phyloP scores from a whole-genome alignment of 495 filamentous ascomycete species.

The Hypoxylon trugodes region DNA sequence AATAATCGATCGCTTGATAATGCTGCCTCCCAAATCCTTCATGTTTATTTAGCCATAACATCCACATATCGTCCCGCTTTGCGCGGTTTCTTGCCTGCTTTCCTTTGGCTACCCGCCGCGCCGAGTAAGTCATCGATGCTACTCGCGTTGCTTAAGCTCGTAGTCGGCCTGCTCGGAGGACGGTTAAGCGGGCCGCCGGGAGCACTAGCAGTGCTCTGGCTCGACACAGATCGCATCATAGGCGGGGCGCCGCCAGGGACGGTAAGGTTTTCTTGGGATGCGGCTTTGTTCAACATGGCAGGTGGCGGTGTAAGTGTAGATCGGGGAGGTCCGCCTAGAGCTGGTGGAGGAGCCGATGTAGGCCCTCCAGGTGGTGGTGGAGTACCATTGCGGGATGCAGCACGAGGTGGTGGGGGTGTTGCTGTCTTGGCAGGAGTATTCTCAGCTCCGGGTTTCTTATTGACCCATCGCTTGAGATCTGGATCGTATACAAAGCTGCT shows the following conservation, averaged over 20 bases:
- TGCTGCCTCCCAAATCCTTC: no score
- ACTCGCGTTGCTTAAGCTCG: conserved; percentile 78
- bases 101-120: conserved; percentile 71
- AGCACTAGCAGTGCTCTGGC: conserved; percentile 48
- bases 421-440: conserved; percentile 55
- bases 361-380: conserved; percentile 39
- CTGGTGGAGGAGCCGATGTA: conserved; percentile 40
- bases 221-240: conserved; percentile 56
- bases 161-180: conserved; percentile 65
- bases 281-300: conserved; percentile 32
- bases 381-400: conserved; percentile 47
- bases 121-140: conserved; percentile 87
- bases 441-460: conserved; percentile 83
- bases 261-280: conserved; percentile 36
- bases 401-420: conserved; percentile 61
- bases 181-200: conserved; percentile 46
- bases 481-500: conserved; percentile 93
- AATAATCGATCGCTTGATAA: not conserved
- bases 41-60: conserved; percentile 75
- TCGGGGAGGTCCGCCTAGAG: conserved; percentile 48
- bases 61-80: conserved; percentile 89
- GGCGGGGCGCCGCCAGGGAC: conserved; percentile 48
- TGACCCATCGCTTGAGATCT: conserved; percentile 95
- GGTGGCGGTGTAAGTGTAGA: conserved; percentile 38
- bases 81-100: conserved; percentile 74